phyloP scores from a whole-genome alignment of 2,329 filamentous ascomycete species.

The Zymoseptoria ardabiliae region DNA sequence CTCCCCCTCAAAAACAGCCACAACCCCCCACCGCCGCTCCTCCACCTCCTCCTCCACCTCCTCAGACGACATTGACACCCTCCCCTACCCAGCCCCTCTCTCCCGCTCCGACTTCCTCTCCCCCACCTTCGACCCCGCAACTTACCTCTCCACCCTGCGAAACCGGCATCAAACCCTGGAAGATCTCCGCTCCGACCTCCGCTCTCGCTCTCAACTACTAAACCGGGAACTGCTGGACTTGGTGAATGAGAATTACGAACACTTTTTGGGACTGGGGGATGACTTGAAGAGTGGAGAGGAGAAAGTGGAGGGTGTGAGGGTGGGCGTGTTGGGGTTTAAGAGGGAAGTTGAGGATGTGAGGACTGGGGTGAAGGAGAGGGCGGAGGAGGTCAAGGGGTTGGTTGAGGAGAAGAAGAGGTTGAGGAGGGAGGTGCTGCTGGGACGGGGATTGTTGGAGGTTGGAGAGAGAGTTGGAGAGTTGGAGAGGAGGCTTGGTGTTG shows the following conservation, averaged over 20 bases:
- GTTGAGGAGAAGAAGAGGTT: slow-evolving; percentile 62
- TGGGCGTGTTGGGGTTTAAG: slow-evolving; percentile 78
- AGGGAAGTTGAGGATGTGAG: slow-evolving; percentile 73
- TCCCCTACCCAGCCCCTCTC: slow-evolving; percentile 84
- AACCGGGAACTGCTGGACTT: slow-evolving; percentile 84
- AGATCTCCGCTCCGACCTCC: slow-evolving; percentile 79
- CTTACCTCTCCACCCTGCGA: slow-evolving; percentile 74
- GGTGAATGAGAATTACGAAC: slow-evolving; percentile 90
- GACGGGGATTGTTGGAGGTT: slow-evolving; percentile 57
- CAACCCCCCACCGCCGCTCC: slow-evolving; percentile 37
- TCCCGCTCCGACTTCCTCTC: slow-evolving; percentile 75
- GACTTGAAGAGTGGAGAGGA: slow-evolving; percentile 84
- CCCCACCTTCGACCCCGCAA: slow-evolving; percentile 67
- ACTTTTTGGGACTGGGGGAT: slow-evolving; percentile 76
- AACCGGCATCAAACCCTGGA: slow-evolving; percentile 93
- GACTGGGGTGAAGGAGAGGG: slow-evolving; percentile 55
- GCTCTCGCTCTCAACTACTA: slow-evolving; percentile 70
- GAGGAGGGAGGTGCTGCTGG: slow-evolving; percentile 55
- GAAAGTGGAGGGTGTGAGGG: slow-evolving; percentile 79
- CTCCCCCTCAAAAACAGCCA: slow-evolving; percentile 18
- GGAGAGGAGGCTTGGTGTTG: slow-evolving; percentile 57
- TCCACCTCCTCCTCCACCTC: slow-evolving; percentile 40
- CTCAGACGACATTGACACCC: slow-evolving; percentile 55
- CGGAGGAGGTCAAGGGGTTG: slow-evolving; percentile 54
- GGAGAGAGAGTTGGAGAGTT: slow-evolving; percentile 56